Base-by-base conservation (phyloP, 2,329 filamentous ascomycete genomes). In the Zasmidium cellare region DNA sequence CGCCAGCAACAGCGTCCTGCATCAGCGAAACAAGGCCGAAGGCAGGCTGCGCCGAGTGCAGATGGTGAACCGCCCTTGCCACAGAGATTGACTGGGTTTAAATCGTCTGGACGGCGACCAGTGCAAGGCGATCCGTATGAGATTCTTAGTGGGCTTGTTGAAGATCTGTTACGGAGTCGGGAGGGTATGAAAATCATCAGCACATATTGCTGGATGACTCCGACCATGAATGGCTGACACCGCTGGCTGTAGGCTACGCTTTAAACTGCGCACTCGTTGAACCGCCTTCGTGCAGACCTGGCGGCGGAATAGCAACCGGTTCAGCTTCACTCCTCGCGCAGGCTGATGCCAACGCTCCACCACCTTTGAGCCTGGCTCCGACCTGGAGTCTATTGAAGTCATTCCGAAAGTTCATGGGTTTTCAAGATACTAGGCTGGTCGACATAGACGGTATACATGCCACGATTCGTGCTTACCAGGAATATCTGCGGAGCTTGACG, bases 371-470 rank as follows among this genome's bases (percentile, higher is more conserved):
- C 46, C n/a, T 18, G 11, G 7, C 35, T 9, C 35, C 41, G 31
- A 23, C 46, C 6, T 50, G 46, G 38, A 14, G 7, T 7, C 47
- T 55, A 25, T 18, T 55, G 46, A 22, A 35, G 35, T 23, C 28
- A 16, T 55, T 49, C 18, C 46, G 19, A 9, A 23, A 44, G 14
- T 55, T 55, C 14, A 41, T 55, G 28, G 38, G 46, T 3, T 55
- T 46, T 24, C 24, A 50, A n/a, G 46, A 55, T 50, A 19, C 53
- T 12, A 25, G n/a, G 9, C 35, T 55, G 11, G 19, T 55, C 46
- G 23, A 51, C 20, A 24, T 55, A n/a, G 24, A 24, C 5, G 46
- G 50, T 6, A 22, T 55, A 14, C 31, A 44, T 9, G 25, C 20
- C 6, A 50, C 35, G 18, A 20, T 25, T 9, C 22, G 3, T 19